These are phyloP conservation scores for Aspergillus coremiiformis DNA, from an alignment of 495 filamentous ascomycete species.

Conservation along the genomic window DNA sequence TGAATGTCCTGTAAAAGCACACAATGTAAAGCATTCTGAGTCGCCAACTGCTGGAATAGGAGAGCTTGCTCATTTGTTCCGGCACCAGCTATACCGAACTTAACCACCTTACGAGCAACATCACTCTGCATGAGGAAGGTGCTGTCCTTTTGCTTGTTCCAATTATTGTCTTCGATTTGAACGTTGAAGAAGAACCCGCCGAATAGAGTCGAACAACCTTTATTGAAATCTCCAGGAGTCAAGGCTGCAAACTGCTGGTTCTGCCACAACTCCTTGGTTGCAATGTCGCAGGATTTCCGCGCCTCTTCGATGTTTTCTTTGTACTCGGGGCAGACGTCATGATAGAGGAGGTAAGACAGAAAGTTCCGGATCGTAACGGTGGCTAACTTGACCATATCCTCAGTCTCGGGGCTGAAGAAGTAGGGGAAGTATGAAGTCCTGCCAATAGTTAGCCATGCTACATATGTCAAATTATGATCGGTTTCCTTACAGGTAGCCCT, in stretches of 20 bases:
- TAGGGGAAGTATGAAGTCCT: slow-evolving; percentile 43
- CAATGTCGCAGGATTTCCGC: slow-evolving; percentile 57
- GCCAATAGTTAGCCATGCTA: neutral
- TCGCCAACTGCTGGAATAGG: slow-evolving; percentile 22
- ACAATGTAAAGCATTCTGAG: slow-evolving; percentile 21
- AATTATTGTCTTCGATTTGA: slow-evolving; percentile 20
- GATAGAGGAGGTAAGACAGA: slow-evolving; percentile 76
- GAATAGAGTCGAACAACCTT: slow-evolving; percentile 52
- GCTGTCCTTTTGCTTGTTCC: slow-evolving; percentile 16
- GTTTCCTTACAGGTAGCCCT: slow-evolving; percentile 63
- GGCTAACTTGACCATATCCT: slow-evolving; percentile 42
- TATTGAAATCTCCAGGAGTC: slow-evolving; percentile 72
- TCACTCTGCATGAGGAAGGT: slow-evolving; percentile 27
- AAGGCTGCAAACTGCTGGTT: slow-evolving; percentile 38
- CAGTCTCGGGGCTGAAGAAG: slow-evolving; percentile 38
- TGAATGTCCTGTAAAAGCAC: slow-evolving; percentile 36
- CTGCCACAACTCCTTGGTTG: slow-evolving; percentile 57
- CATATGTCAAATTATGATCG: neutral
- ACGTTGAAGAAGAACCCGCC: slow-evolving; percentile 40
- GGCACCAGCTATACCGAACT: slow-evolving; percentile 34
- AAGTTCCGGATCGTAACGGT: slow-evolving; percentile 71
- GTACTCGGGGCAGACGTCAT: slow-evolving; percentile 82
- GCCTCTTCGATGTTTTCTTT: slow-evolving; percentile 57
- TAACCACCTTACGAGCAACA: slow-evolving; percentile 38
- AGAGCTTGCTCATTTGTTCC: slow-evolving; percentile 31